phyloP scores from a whole-genome alignment of 768 basidiomycete species.

The Termitomyces sp. region DNA sequence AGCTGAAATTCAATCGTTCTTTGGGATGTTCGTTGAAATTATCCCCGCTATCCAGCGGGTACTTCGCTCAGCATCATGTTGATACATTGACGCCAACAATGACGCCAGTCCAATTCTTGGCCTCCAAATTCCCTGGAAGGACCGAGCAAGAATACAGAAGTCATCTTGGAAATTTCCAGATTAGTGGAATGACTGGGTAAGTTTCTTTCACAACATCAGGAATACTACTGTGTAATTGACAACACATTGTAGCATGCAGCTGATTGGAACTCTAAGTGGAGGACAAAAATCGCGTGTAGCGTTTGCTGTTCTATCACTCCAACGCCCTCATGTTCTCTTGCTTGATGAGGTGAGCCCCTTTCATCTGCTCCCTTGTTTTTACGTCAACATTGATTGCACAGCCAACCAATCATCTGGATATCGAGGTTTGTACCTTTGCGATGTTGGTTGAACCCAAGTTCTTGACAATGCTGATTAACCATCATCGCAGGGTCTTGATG shows the following conservation, averaged over 20 bases:
- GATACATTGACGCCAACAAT: constrained; percentile 82
- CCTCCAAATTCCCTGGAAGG: constrained; percentile 88
- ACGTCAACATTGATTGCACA: constrained; percentile 21
- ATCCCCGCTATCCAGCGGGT: constrained; percentile 48
- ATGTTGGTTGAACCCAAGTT: background rate
- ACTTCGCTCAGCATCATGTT: constrained; percentile 96
- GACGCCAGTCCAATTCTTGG: constrained; percentile 93
- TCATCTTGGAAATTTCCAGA: constrained; percentile 97
- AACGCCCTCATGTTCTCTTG: constrained; percentile 86
- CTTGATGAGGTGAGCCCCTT: constrained; percentile 79
- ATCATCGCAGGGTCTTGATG: constrained; percentile 80
- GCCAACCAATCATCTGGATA: constrained; percentile 97
- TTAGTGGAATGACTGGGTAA: constrained; percentile 92
- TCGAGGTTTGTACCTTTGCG: constrained; percentile 51
- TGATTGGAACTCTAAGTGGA: constrained; percentile 89
- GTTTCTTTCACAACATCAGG: constrained; percentile 12
- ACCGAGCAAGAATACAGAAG: constrained; percentile 93
- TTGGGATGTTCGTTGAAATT: constrained; percentile 6
- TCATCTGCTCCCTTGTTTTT: background rate
- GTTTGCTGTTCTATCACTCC: constrained; percentile 82
- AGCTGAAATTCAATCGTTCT: constrained; percentile 20
- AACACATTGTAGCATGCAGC: constrained; percentile 55
- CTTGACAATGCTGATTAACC: background rate
- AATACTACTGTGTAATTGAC: background rate
- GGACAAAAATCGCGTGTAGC: constrained; percentile 97